phyloP scores from a whole-genome alignment of 768 basidiomycete species.

The Termitomyces sp. region DNA sequence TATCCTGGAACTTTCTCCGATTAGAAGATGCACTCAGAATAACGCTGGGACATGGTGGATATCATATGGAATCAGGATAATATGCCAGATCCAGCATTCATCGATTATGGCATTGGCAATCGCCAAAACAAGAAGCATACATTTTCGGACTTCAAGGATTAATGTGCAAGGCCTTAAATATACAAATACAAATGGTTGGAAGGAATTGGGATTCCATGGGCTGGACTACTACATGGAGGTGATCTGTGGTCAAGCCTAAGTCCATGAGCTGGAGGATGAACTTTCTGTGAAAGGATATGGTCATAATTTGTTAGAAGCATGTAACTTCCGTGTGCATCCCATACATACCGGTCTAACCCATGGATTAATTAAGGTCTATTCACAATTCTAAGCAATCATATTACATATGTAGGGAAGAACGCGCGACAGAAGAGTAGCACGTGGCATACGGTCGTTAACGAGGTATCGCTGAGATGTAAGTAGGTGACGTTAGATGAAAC shows the following conservation, averaged over 20 bases:
- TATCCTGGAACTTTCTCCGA: background rate
- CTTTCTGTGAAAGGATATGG: too few relatives aligned
- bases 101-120: background rate
- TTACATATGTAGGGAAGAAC: conserved; percentile 1
- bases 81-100: background rate
- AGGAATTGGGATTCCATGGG: too few relatives aligned
- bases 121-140: background rate
- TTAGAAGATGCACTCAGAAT: background rate
- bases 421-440: background rate
- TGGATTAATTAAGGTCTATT: too few relatives aligned
- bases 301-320: too few relatives aligned
- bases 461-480: conserved; percentile 5
- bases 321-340: too few relatives aligned
- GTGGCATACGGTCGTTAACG: background rate
- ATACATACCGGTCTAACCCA: too few relatives aligned
- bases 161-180: too few relatives aligned
- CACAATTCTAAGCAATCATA: background rate
- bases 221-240: too few relatives aligned
- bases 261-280: too few relatives aligned
- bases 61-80: background rate
- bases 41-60: background rate
- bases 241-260: too few relatives aligned
- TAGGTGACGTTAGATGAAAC: background rate
- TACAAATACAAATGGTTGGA: too few relatives aligned
- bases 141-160: background rate